phyloP scores from a whole-genome alignment of 2,329 filamentous ascomycete genomes.

The Alternaria sp. region DNA sequence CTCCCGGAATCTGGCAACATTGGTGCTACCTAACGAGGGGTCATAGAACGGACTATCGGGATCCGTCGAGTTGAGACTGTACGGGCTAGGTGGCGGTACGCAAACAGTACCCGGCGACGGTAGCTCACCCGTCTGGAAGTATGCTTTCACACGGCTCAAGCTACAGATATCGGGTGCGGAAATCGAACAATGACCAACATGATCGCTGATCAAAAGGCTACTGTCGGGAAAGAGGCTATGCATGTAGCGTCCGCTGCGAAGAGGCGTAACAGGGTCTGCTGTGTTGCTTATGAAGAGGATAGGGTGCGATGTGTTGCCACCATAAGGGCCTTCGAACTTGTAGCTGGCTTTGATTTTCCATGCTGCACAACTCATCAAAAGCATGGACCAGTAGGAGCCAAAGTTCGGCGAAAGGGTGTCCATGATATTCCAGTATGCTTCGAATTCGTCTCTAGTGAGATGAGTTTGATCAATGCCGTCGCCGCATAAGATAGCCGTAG shows the following conservation, averaged over 20 bases:
- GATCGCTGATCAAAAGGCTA: slow-evolving; percentile 55
- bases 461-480: slow-evolving; percentile 49
- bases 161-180: slow-evolving; percentile 49
- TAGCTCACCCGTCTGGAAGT: slow-evolving; percentile 55
- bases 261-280: slow-evolving; percentile 67
- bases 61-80: slow-evolving; percentile 50
- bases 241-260: slow-evolving; percentile 56
- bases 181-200: slow-evolving; percentile 56
- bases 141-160: slow-evolving; percentile 40
- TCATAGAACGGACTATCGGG: slow-evolving; percentile 43
- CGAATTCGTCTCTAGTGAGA: slow-evolving; percentile 38
- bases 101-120: slow-evolving; percentile 59
- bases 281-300: slow-evolving; percentile 66
- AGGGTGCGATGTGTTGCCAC: slow-evolving; percentile 59
- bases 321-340: slow-evolving; percentile 41
- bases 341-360: slow-evolving; percentile 49
- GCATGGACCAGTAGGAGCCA: slow-evolving; percentile 51
- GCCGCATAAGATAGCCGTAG: slow-evolving; percentile 50
- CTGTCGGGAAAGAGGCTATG: slow-evolving; percentile 54
- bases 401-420: slow-evolving; percentile 44
- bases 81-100: slow-evolving; percentile 43
- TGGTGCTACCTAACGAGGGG: slow-evolving; percentile 14
- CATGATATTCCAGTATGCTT: slow-evolving; percentile 46
- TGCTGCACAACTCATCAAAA: slow-evolving; percentile 49
- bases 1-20: neutral